These are phyloP conservation scores for Paraurostyla sp. DNA, from an alignment of 73 alveolate genomes.

Conservation along the genomic window DNA sequence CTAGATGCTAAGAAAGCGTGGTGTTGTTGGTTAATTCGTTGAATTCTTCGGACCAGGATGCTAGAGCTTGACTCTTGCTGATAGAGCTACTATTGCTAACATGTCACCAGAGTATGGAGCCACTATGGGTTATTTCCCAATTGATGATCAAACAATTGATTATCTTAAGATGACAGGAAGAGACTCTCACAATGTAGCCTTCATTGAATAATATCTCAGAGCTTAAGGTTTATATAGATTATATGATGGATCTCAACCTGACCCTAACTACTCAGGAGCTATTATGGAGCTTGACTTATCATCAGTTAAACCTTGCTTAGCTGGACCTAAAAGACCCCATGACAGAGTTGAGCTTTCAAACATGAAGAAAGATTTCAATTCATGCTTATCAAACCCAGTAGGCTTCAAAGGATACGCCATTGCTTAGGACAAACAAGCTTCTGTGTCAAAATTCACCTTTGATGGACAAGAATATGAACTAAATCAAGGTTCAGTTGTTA, in stretches of 20 bases:
- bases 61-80: slow-evolving; percentile 84
- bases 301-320: slow-evolving; percentile 88
- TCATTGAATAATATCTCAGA: slow-evolving; percentile 84
- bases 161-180: slow-evolving; percentile 89
- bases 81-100: slow-evolving; percentile 92
- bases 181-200: slow-evolving; percentile 73
- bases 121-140: slow-evolving; percentile 95
- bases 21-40: slow-evolving; percentile 94
- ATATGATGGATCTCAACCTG: slow-evolving; percentile 68
- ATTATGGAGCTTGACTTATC: slow-evolving; percentile 88
- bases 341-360: slow-evolving; percentile 87
- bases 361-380: slow-evolving; percentile 82
- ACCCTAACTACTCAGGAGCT: slow-evolving; percentile 85
- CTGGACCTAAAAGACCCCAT: slow-evolving; percentile 97
- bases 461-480: slow-evolving; percentile 82
- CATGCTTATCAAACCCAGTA: slow-evolving; percentile 80
- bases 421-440: slow-evolving; percentile 67
- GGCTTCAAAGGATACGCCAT: slow-evolving; percentile 91
- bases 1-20: slow-evolving; percentile 91
- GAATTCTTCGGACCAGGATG: slow-evolving; percentile 93
- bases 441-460: slow-evolving; percentile 68
- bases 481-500: slow-evolving; percentile 92
- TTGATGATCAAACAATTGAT: slow-evolving; percentile 88
- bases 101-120: slow-evolving; percentile 98
- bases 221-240: slow-evolving; percentile 85